Evolutionary conservation across 2,329 filamentous ascomycete genomes (phyloP).

Genomic region (Cercospora sojina): DNA sequence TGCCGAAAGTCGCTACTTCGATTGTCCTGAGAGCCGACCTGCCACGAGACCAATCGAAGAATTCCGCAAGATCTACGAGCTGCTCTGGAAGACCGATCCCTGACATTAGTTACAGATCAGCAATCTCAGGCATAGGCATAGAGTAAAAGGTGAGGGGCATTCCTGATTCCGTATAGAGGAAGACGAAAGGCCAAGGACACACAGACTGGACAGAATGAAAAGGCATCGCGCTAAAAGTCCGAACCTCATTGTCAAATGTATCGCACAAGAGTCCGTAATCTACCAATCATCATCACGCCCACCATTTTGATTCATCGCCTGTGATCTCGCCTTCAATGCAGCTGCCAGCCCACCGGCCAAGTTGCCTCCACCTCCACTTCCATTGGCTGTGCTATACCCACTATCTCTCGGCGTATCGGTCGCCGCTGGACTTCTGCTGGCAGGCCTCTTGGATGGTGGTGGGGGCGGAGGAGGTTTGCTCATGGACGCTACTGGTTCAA

Average conservation of each 20-base stretch:
- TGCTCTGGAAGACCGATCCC: no score
- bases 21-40: no score
- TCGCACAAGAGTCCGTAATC: neutral
- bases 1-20: no score
- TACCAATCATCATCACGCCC: slow-evolving; percentile 44
- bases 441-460: slow-evolving; percentile 62
- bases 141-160: no score
- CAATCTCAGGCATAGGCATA: no score
- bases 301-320: slow-evolving; percentile 47
- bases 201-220: no score
- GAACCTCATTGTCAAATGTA: neutral
- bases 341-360: slow-evolving; percentile 53
- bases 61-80: no score
- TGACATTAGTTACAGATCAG: no score
- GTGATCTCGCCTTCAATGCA: slow-evolving; percentile 50
- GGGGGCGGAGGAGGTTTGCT: slow-evolving; percentile 49
- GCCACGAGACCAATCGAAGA: no score
- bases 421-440: slow-evolving; percentile 67
- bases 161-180: no score
- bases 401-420: slow-evolving; percentile 68
- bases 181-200: neutral
- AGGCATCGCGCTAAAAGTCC: neutral
- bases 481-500: neutral
- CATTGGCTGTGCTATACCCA: slow-evolving; percentile 45
- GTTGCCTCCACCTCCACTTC: slow-evolving; percentile 40